Percentiles rank a stretch among this genome's conserved stretches.
Conservation (phyloP, 129 eudicot genomes). For the Centella asiatica region DNA sequence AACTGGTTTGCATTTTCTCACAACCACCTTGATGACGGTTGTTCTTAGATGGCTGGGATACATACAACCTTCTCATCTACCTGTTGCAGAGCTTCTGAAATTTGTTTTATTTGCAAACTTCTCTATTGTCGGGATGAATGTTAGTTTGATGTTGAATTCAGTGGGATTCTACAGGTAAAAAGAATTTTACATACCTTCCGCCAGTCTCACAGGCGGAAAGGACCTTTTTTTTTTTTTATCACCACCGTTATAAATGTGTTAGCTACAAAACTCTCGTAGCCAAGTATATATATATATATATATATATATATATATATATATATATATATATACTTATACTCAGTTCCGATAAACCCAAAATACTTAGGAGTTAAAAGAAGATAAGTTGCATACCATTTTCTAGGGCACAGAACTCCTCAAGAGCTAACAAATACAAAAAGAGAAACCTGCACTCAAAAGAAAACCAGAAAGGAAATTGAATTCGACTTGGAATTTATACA, state of each 20-base stretch:
- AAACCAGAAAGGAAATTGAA: too few relatives aligned
- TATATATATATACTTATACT: too few relatives aligned
- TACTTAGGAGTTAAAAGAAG: too few relatives aligned
- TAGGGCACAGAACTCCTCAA: conserved; percentile 11
- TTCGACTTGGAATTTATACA: too few relatives aligned
- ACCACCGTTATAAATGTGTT: too few relatives aligned
- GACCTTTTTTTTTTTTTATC: too few relatives aligned
- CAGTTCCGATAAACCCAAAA: too few relatives aligned
- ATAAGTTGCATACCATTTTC: conserved; percentile 20
- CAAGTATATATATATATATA: too few relatives aligned
- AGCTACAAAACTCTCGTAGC: too few relatives aligned
- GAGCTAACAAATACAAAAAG: neutral
- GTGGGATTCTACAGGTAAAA: conserved; percentile 92
- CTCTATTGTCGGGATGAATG: conserved; percentile 89
- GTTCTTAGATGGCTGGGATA: conserved; percentile 72
- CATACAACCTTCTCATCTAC: conserved; percentile 73
- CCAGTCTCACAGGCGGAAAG: too few relatives aligned
- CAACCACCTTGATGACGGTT: conserved; percentile 69
- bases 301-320: too few relatives aligned
- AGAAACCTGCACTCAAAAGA: conserved; percentile 8
- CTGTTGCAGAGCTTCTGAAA: conserved; percentile 47
- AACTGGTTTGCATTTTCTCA: conserved; percentile 73
- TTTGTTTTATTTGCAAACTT: conserved; percentile 68
- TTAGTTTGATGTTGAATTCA: conserved; percentile 85
- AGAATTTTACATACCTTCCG: too few relatives aligned